phyloP scores from a whole-genome alignment of 2,329 filamentous ascomycete species.

The Fusarium gaditjirri region DNA sequence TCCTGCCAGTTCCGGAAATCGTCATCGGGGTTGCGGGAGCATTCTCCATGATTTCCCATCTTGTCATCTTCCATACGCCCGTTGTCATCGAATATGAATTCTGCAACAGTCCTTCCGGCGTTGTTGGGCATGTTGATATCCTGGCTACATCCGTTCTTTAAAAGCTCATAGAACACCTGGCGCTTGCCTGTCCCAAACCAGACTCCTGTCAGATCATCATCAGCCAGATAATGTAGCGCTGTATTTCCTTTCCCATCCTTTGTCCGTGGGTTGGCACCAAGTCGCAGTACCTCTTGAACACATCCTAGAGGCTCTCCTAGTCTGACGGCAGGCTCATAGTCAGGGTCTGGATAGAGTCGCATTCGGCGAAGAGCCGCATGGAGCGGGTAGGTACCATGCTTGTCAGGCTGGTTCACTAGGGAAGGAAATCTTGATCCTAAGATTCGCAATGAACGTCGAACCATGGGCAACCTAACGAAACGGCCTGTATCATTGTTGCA shows the following conservation, averaged over 20 bases:
- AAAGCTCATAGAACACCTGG: accelerated
- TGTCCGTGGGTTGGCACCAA: neutral
- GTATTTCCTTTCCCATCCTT: neutral
- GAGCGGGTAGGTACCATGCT: neutral
- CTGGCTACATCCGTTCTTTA: neutral
- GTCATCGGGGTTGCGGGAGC: too few species aligned
- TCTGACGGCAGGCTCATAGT: too few species aligned
- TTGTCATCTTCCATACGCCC: neutral
- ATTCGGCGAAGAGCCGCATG: neutral
- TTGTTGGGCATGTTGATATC: neutral
- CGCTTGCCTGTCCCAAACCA: neutral
- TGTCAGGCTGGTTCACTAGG: too few species aligned
- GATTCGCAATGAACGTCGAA: too few species aligned
- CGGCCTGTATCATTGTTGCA: too few species aligned
- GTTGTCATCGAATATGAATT: neutral
- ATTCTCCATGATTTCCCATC: too few species aligned
- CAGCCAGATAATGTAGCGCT: neutral
- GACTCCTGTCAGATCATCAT: neutral
- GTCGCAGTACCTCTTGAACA: neutral
- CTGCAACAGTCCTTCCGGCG: neutral
- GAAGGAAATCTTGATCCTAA: too few species aligned
- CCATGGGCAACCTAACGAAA: too few species aligned
- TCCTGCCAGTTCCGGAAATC: accelerated
- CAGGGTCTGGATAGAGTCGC: neutral
- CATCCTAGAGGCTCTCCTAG: neutral